Base-by-base conservation (phyloP, 2,329 filamentous ascomycete species). In the Claviceps fusiformis region DNA sequence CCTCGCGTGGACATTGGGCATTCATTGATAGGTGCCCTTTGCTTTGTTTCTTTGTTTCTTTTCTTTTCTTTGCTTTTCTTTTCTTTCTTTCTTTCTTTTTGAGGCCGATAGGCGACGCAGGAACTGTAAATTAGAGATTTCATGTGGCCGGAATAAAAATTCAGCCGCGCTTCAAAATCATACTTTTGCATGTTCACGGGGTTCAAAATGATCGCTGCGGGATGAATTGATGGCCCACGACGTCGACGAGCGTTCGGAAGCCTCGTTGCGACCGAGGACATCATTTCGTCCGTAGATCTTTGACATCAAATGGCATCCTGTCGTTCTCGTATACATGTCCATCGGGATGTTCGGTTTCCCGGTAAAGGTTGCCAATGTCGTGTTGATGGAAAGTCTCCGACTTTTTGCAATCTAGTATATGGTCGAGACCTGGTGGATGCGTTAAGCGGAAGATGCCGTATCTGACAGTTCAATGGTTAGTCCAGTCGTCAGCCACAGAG, bases 401-500 rank as follows among this genome's bases (percentile, higher is more conserved):
- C 57, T 90, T 81, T 3, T 73, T 83, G 70, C 93, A 98, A 45
- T 83, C 79, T 48, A 95, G 74, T 39, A 98, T 85, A n/a, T 89
- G 81, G 59, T 87, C 83, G 62, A 97, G 78, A 0, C 93, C 93
- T 0, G 93, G 92, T 0, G 93, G 93, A 68, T 96, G 88, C 0
- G 93, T 98, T 5, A 98, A 75, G 39, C 93, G 83, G 71, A 97
- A 98, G 29, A 95, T 86, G 51, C 93, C 93, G 75, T 89, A 92
- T 58, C 89, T 92, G 35, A 0, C 2, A 17, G 19, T 8, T 8
- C 39, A 50, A 1, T 41, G 64, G 41, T 57, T 44, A 56, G 46
- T 39, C 17, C 15, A 43, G 47, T 19, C 7, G 11, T 31, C 51
- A 24, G n/a, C 19, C 15, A 35, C 33, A 19, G 27, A 33, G 47